Percentiles rank a stretch among this genome's conserved stretches.
Evolutionary conservation across 441 rosid genomes (phyloP).

Genomic region (Capsella rubella): DNA sequence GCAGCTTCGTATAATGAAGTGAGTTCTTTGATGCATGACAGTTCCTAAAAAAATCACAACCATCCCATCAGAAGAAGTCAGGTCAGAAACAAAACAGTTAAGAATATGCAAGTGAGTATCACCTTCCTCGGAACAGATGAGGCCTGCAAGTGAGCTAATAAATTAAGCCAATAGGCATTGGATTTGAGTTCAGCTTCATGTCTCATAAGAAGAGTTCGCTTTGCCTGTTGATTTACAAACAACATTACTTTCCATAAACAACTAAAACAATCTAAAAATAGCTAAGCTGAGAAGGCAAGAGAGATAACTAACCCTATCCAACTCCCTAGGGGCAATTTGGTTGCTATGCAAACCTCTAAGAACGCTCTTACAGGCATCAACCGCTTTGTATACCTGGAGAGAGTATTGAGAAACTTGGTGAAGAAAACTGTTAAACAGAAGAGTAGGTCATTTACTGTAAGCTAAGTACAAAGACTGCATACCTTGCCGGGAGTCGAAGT

Average conservation of each 20-base stretch:
- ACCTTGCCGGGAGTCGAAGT: constrained; percentile 99
- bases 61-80: constrained; percentile 32
- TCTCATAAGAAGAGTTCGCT: constrained; percentile 94
- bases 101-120: constrained; percentile 24
- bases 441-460: not conserved
- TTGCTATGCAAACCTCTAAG: constrained; percentile 92
- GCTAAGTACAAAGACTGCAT: constrained; percentile 40
- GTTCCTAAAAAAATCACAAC: constrained; percentile 59
- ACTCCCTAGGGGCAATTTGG: constrained; percentile 85
- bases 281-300: constrained; percentile 20
- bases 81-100: not conserved
- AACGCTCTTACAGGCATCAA: constrained; percentile 98
- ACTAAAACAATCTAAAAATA: constrained; percentile 18
- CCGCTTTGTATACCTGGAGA: constrained; percentile 88
- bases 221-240: constrained; percentile 68
- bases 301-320: constrained; percentile 86
- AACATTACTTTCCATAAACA: constrained; percentile 4
- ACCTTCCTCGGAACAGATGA: constrained; percentile 98
- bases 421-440: constrained; percentile 12
- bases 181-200: constrained; percentile 99
- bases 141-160: constrained; percentile 97
- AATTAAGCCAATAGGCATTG: constrained; percentile 99
- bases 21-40: constrained; percentile 94
- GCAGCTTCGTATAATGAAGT: constrained; percentile 86
- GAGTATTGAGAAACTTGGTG: constrained; percentile 37